Evolutionary conservation across 208 protist species (phyloP).

Genomic region (Crithidia acanthocephali): DNA sequence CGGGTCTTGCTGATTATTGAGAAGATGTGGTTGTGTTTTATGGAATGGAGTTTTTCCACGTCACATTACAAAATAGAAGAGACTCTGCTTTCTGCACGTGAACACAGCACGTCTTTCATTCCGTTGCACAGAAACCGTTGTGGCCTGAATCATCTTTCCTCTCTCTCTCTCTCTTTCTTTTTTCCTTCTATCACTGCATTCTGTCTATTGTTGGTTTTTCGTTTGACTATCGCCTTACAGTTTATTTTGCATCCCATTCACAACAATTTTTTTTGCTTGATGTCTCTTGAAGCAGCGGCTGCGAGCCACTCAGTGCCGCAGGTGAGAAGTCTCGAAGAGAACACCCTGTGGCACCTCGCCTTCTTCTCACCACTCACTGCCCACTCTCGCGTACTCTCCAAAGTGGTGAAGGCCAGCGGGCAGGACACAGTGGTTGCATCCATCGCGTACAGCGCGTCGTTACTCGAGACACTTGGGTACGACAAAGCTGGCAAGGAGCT

Average conservation of each 20-base stretch:
- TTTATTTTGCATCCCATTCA: not conserved
- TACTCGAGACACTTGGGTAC: slow-evolving; percentile 31
- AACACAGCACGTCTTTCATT: too few relatives aligned
- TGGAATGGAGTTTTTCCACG: too few relatives aligned
- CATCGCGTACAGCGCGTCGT: slow-evolving; percentile 8
- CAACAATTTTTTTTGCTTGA: not conserved
- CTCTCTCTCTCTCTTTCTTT: slow-evolving; percentile 1
- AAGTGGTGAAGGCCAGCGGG: not conserved
- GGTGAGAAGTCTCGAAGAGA: not conserved
- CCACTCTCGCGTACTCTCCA: not conserved
- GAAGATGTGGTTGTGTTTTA: too few relatives aligned
- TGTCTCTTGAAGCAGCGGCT: not conserved
- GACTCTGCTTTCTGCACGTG: too few relatives aligned
- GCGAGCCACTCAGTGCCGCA: not conserved
- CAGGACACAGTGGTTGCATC: not conserved
- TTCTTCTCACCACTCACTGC: slow-evolving; percentile 12
- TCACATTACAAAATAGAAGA: too few relatives aligned
- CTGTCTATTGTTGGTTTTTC: too few relatives aligned
- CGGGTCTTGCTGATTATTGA: too few relatives aligned
- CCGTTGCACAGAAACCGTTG: too few relatives aligned
- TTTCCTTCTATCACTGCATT: not conserved
- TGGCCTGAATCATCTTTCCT: not conserved
- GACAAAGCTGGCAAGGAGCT: slow-evolving; percentile 17
- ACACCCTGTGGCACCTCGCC: slow-evolving; percentile 24
- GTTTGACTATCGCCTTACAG: too few relatives aligned